Conservation (phyloP, 768 basidiomycete genomes). For the Hygrocybe coccinea region DNA sequence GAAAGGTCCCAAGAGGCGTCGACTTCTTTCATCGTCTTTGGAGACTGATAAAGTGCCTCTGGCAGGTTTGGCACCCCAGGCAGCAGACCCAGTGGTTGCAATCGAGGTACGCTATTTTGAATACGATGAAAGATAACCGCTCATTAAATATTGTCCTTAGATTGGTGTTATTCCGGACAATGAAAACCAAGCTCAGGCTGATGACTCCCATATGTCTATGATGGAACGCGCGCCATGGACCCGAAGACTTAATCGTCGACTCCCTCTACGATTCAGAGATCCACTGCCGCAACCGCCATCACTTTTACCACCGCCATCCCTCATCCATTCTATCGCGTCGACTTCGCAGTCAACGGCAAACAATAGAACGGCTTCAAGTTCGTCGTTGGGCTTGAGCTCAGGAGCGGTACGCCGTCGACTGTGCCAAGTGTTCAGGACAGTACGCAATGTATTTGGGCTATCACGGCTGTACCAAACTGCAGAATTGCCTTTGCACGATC, state of each 20-base stretch:
- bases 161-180: neutral
- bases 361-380: neutral
- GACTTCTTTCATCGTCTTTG: neutral
- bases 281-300: neutral
- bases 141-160: neutral
- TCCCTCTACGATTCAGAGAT: neutral
- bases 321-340: neutral
- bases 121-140: neutral
- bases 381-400: neutral
- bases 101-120: neutral
- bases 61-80: neutral
- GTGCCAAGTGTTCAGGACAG: neutral
- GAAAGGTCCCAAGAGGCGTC: neutral
- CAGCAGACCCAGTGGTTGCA: neutral
- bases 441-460: conserved; percentile 1
- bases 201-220: neutral
- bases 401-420: neutral
- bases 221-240: neutral
- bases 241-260: neutral
- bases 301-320: neutral
- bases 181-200: neutral
- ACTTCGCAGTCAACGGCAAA: neutral
- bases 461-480: neutral
- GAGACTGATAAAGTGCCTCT: neutral
- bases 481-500: neutral